Evolutionary conservation across 306 rosid species (phyloP), one percentile per base, ranked within the genome.

Genomic region (Castanea crenata): DNA sequence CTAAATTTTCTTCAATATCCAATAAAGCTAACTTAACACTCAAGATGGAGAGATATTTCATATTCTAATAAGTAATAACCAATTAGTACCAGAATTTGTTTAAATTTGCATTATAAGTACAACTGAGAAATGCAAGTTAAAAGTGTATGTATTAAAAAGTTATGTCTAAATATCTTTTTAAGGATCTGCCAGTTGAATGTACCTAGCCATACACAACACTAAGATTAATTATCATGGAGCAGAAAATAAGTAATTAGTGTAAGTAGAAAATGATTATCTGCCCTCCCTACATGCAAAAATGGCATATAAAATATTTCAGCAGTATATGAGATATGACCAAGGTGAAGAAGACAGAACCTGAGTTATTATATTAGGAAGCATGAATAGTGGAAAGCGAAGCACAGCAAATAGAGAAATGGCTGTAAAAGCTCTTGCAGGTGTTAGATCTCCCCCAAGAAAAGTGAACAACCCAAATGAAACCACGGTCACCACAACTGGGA

Each of bases 341-440:
- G 73, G 75, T 52, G 68, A 74, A 59, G 75, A 75, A 78, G 23
- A 34, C 4, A 3, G 64, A 83, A 95, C 99, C 99, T 92, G 99
- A 65, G 98, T 95, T 80, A 95, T 95, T 46, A 89, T 91, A 85
- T 95, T 92, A 41, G 99, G 99, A 84, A 95, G 99, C 97, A 95
- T 88, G 89, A 91, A 95, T 57, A 95, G 95, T 71, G 99, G 99
- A 87, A 92, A 95, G 55, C 98, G 98, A 71, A 95, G 94, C 87
- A 95, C 99, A 54, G 98, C 82, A 87, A 92, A 95, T 84, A 95
- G 90, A 76, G 99, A 93, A 76, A 95, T 92, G 8, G 99, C 93
- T 46, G 99, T 95, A 82, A 95, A 95, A 71, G 99, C 99, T 86
- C 94, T 89, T 6, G 99, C 88, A 73, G 99, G 98, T 77, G 99